Percentiles rank a stretch among this genome's conserved stretches.
Evolutionary conservation across 768 basidiomycete genomes (phyloP).

Genomic region (Pluteus cervinus): DNA sequence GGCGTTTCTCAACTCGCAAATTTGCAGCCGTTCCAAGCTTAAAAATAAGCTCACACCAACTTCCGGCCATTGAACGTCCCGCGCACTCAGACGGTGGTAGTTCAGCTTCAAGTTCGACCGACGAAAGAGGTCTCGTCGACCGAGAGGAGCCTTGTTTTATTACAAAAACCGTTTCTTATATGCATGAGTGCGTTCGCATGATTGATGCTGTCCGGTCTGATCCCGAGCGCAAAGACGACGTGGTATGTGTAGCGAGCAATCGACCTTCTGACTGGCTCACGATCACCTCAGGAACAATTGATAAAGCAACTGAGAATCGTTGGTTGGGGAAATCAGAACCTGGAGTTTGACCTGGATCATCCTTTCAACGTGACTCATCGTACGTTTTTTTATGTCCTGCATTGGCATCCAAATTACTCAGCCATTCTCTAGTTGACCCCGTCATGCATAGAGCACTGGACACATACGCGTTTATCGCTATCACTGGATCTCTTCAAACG

Average conservation of each 20-base stretch:
- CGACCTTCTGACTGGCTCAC: too few species aligned
- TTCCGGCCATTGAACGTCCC: too few species aligned
- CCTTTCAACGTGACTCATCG: slow-evolving; percentile 13
- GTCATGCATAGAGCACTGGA: slow-evolving; percentile 13
- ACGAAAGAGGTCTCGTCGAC: slow-evolving; percentile 9
- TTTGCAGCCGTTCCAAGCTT: too few species aligned
- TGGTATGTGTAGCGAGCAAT: too few species aligned
- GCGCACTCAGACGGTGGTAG: too few species aligned
- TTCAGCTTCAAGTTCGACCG: too few species aligned
- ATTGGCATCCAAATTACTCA: slow-evolving; percentile 3
- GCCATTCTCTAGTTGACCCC: slow-evolving; percentile 12
- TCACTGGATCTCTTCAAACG: slow-evolving; percentile 12
- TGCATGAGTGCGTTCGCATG: slow-evolving; percentile 12
- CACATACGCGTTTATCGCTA: slow-evolving; percentile 13
- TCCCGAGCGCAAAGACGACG: too few species aligned
- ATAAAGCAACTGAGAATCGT: slow-evolving; percentile 9
- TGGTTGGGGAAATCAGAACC: too few species aligned
- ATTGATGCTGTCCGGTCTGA: slow-evolving; percentile 10
- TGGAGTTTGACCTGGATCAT: slow-evolving; percentile 11
- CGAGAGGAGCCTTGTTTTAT: slow-evolving; percentile 14
- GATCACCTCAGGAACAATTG: slow-evolving; percentile 9
- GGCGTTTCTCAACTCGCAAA: too few species aligned
- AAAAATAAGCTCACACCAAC: too few species aligned
- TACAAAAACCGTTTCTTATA: slow-evolving; percentile 15
- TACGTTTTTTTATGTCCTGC: slow-evolving; percentile 11